Evolutionary conservation across 768 basidiomycete species (phyloP).

Genomic region (Boletus bicolor): DNA sequence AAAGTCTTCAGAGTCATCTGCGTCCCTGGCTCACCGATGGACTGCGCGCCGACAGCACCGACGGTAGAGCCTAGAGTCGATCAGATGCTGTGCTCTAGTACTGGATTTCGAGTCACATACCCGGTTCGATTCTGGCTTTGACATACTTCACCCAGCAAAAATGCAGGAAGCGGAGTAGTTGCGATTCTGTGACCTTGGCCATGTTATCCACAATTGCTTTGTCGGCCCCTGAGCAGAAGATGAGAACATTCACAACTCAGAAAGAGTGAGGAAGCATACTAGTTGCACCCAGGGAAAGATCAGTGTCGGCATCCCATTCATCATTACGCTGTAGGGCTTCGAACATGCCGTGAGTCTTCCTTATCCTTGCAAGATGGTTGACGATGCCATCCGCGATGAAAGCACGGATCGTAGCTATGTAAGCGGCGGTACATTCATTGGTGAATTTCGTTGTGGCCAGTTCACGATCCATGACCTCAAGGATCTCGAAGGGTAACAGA

Average conservation of each 20-base stretch:
- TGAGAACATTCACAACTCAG: not conserved
- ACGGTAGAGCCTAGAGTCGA: slow-evolving; percentile 79
- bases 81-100: not conserved
- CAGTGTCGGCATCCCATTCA: slow-evolving; percentile 77
- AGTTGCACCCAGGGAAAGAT: slow-evolving; percentile 71
- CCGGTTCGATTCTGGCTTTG: slow-evolving; percentile 95
- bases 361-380: slow-evolving; percentile 58
- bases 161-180: slow-evolving; percentile 77
- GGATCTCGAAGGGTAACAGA: slow-evolving; percentile 84
- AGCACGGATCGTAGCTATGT: slow-evolving; percentile 60
- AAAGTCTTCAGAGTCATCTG: slow-evolving; percentile 99
- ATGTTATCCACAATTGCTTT: slow-evolving; percentile 83
- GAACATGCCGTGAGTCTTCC: slow-evolving; percentile 76
- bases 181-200: slow-evolving; percentile 81
- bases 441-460: slow-evolving; percentile 56
- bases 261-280: slow-evolving; percentile 40
- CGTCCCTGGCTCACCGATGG: slow-evolving; percentile 98
- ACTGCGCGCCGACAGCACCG: slow-evolving; percentile 97
- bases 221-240: slow-evolving; percentile 48
- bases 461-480: slow-evolving; percentile 65
- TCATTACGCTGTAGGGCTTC: slow-evolving; percentile 70
- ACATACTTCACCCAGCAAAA: slow-evolving; percentile 90
- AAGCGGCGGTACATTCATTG: slow-evolving; percentile 69
- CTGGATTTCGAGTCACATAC: slow-evolving; percentile 34
- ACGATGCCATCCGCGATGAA: slow-evolving; percentile 73